These are phyloP conservation scores for Aquilaria yunnanensis DNA, from an alignment of 345 rosid species.

Conservation along the genomic window DNA sequence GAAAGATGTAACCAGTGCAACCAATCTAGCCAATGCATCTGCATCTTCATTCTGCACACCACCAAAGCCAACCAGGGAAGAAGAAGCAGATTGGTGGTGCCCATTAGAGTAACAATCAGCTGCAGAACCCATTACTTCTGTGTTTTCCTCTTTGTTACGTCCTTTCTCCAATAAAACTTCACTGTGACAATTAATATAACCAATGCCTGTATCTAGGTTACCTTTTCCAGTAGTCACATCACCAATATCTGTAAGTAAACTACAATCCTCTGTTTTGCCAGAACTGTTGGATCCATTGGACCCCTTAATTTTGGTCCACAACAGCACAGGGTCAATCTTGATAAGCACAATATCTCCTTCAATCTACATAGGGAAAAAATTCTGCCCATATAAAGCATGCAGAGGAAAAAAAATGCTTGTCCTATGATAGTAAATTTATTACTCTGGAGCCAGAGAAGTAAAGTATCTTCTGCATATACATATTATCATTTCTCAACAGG, in stretches of 20 bases:
- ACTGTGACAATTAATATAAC: slow-evolving; percentile 14
- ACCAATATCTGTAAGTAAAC: slow-evolving; percentile 19
- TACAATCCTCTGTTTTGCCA: slow-evolving; percentile 26
- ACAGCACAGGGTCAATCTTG: slow-evolving; percentile 52
- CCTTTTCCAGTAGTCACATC: slow-evolving; percentile 25
- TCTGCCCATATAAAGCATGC: background rate
- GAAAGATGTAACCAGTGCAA: slow-evolving; percentile 39
- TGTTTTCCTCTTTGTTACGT: slow-evolving; percentile 14
- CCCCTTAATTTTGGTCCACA: slow-evolving; percentile 87
- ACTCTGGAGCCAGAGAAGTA: too few species aligned
- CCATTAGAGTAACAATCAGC: slow-evolving; percentile 20
- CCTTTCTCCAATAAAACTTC: slow-evolving; percentile 13
- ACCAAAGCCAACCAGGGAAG: slow-evolving; percentile 19
- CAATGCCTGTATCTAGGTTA: slow-evolving; percentile 23
- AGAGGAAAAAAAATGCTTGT: too few species aligned
- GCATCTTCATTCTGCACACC: slow-evolving; percentile 24
- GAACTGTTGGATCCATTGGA: slow-evolving; percentile 32
- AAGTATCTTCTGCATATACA: too few species aligned
- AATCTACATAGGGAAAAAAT: slow-evolving; percentile 38
- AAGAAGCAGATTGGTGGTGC: slow-evolving; percentile 19
- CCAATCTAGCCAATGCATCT: slow-evolving; percentile 45
- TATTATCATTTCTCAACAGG: too few species aligned
- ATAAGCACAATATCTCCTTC: slow-evolving; percentile 75
- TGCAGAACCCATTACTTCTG: slow-evolving; percentile 10
- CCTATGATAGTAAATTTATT: too few species aligned